Percentiles rank a stretch among this genome's conserved stretches.
phyloP scores from a whole-genome alignment of 2,329 filamentous ascomycete species.

The Ascocoryne sarcoides region DNA sequence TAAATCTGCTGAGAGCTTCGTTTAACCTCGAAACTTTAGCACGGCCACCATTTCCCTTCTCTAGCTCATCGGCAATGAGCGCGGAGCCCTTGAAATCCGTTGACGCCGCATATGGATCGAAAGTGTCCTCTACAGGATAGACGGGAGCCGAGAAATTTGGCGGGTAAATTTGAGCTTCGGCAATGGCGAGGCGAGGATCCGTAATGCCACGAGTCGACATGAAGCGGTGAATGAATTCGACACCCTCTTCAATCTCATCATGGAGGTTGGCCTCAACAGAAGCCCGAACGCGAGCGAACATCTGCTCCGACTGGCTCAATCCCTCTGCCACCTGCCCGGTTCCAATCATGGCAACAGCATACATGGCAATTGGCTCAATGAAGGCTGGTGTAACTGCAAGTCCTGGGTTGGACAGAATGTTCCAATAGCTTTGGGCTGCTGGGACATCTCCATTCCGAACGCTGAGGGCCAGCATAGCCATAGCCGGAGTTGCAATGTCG shows the following conservation, averaged over 20 bases:
- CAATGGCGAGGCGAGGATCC: slow-evolving; percentile 43
- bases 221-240: slow-evolving; percentile 57
- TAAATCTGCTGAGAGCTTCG: slow-evolving; percentile 75
- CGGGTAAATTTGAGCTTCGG: slow-evolving; percentile 38
- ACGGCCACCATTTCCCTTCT: slow-evolving; percentile 62
- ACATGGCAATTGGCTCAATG: slow-evolving; percentile 87
- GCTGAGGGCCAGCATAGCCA: slow-evolving; percentile 79
- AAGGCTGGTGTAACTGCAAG: slow-evolving; percentile 54
- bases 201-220: slow-evolving; percentile 47
- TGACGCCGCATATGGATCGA: slow-evolving; percentile 81
- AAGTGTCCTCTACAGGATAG: slow-evolving; percentile 64
- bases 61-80: slow-evolving; percentile 80
- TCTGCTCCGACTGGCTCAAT: slow-evolving; percentile 67
- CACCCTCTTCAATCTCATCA: slow-evolving; percentile 81
- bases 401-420: slow-evolving; percentile 55
- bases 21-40: slow-evolving; percentile 60
- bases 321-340: slow-evolving; percentile 79
- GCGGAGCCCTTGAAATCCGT: slow-evolving; percentile 93
- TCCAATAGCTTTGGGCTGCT: slow-evolving; percentile 73
- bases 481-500: slow-evolving; percentile 50
- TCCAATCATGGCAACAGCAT: slow-evolving; percentile 76
- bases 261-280: slow-evolving; percentile 42
- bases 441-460: slow-evolving; percentile 74
- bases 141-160: slow-evolving; percentile 42
- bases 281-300: slow-evolving; percentile 77